phyloP scores from a whole-genome alignment of 345 rosid genomes.

The Boechera stricta region DNA sequence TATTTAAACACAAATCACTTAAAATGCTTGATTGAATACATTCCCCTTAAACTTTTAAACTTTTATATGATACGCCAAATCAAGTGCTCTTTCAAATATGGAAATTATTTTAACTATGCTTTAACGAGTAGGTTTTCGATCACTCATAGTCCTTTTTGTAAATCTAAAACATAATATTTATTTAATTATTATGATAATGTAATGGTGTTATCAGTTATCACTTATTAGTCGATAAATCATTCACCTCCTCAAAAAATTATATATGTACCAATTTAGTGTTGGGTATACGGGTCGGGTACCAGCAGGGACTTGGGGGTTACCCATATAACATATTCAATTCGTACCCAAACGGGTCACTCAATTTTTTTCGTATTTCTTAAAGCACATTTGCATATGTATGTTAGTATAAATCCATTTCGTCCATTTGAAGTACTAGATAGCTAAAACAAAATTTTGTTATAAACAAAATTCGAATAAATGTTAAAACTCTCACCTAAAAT shows the following conservation, averaged over 20 bases:
- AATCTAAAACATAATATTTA: background rate
- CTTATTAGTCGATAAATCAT: background rate
- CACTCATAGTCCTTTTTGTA: constrained; percentile 13
- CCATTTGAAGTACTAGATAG: too few species aligned
- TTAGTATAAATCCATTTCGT: too few species aligned
- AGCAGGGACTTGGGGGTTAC: background rate
- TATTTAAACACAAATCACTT: too few species aligned
- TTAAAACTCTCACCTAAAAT: too few species aligned
- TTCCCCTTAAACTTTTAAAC: background rate
- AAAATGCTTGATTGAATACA: too few species aligned
- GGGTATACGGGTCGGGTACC: background rate
- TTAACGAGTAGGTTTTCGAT: constrained; percentile 13
- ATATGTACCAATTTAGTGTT: background rate
- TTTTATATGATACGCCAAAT: constrained; percentile 40
- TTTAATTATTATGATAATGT: background rate
- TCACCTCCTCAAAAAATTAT: background rate
- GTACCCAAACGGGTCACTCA: background rate
- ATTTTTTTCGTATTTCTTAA: too few species aligned
- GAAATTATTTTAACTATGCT: constrained; percentile 19
- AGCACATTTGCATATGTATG: too few species aligned
- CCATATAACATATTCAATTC: background rate
- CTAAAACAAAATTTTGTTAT: too few species aligned
- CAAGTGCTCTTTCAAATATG: constrained; percentile 29
- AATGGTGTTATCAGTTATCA: background rate
- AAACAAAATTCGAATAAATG: too few species aligned